Evolutionary conservation across 768 basidiomycete genomes (phyloP).

Genomic region (Neoboletus brunneissimus): DNA sequence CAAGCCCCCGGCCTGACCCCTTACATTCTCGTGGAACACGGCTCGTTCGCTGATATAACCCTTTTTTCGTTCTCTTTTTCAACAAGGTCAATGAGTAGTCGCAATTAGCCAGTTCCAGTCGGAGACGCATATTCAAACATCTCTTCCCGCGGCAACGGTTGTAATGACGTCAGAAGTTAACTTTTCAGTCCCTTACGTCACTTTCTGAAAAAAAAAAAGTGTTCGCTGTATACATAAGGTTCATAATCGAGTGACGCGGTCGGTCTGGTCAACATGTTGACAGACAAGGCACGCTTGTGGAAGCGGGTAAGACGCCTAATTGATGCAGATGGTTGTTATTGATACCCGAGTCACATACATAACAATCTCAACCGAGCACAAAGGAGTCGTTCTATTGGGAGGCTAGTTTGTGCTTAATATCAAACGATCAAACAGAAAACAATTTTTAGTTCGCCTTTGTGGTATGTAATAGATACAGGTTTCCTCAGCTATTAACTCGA

Average conservation of each 20-base stretch:
- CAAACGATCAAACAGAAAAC: background rate
- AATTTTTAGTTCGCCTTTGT: constrained; percentile 12
- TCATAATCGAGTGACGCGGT: background rate
- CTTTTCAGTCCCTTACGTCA: constrained; percentile 2
- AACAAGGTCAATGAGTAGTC: background rate
- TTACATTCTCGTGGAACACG: no score
- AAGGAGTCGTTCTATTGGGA: background rate
- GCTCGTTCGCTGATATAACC: no score
- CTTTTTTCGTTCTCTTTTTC: no score
- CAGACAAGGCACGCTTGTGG: background rate
- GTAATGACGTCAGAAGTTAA: background rate
- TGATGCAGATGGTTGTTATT: no score
- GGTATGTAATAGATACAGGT: constrained; percentile 29
- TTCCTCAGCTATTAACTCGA: constrained; percentile 27
- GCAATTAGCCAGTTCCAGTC: background rate
- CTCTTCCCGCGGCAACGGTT: background rate
- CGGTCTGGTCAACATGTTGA: constrained; percentile 7
- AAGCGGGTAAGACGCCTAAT: constrained; percentile 1
- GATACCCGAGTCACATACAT: background rate
- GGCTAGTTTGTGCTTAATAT: background rate
- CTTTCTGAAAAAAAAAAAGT: background rate
- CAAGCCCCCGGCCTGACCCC: no score
- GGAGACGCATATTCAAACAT: background rate
- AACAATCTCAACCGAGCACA: background rate
- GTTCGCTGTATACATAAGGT: background rate